These are phyloP conservation scores for Alternaria metachromatica DNA, from an alignment of 2,329 filamentous ascomycete species.

Conservation along the genomic window DNA sequence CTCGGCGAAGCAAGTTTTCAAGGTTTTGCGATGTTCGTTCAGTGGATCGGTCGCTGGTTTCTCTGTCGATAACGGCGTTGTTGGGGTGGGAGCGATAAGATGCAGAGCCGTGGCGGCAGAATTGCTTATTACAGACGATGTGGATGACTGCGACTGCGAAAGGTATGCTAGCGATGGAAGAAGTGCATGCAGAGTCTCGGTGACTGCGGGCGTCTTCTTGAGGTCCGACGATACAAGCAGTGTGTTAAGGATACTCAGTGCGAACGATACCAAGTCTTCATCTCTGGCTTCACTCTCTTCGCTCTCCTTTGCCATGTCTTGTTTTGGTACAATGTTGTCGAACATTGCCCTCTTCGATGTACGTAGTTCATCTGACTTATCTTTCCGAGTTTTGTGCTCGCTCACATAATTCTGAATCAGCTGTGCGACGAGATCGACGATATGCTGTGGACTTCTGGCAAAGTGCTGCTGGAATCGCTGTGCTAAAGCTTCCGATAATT, in stretches of 20 bases:
- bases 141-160: conserved; percentile 12
- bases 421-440: conserved; percentile 68
- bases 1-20: conserved; percentile 33
- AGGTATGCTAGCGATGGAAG: conserved; percentile 33
- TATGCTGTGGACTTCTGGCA: conserved; percentile 67
- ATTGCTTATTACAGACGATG: conserved; percentile 31
- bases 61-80: conserved; percentile 14
- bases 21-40: conserved; percentile 50
- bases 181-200: conserved; percentile 16
- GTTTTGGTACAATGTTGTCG: conserved; percentile 29
- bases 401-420: conserved; percentile 58
- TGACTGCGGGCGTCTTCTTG: conserved; percentile 35
- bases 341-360: conserved; percentile 38
- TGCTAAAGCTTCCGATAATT: conserved; percentile 70
- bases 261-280: conserved; percentile 50
- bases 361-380: conserved; percentile 14
- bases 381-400: conserved; percentile 55
- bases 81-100: conserved; percentile 60
- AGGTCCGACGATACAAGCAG: conserved; percentile 45
- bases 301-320: neutral
- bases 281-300: conserved; percentile 8
- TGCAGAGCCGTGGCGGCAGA: conserved; percentile 54
- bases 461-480: conserved; percentile 68
- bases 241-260: conserved; percentile 50
- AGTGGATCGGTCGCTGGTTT: conserved; percentile 50